These are phyloP conservation scores for Schizothecium vesticola DNA, from an alignment of 495 filamentous ascomycete species.

Conservation along the genomic window DNA sequence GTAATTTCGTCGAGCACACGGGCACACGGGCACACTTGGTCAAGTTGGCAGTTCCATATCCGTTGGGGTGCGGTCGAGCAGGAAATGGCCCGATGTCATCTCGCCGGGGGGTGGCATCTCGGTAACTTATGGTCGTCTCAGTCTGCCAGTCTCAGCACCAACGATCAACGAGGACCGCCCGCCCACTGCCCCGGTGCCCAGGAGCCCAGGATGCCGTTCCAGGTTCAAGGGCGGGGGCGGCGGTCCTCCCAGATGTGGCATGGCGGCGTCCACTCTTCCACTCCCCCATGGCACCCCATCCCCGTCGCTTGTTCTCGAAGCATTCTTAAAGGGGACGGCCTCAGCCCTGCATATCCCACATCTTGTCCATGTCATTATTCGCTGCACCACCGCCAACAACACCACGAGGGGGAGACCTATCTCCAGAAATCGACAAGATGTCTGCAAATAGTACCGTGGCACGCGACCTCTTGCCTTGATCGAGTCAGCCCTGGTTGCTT, in stretches of 20 bases:
- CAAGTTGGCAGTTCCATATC: not conserved
- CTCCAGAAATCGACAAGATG: not conserved
- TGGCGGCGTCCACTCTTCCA: not conserved
- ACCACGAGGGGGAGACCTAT: not conserved
- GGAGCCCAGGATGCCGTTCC: not conserved
- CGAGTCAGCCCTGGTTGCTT: not conserved
- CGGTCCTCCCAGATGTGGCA: constrained; percentile 3
- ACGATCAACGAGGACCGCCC: not conserved
- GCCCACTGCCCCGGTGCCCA: not conserved
- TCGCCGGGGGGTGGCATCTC: constrained; percentile 11
- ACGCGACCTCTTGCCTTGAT: constrained; percentile 12
- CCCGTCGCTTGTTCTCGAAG: constrained; percentile 23
- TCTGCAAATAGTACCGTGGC: constrained; percentile 11
- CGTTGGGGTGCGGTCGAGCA: not conserved
- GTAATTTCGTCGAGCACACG: constrained; percentile 5
- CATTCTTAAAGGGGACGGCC: constrained; percentile 19
- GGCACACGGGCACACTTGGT: not conserved
- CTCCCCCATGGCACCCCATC: not conserved
- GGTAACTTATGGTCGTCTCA: constrained; percentile 14
- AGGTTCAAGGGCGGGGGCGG: constrained; percentile 7
- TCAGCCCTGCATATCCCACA: constrained; percentile 22
- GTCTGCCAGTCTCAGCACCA: not conserved
- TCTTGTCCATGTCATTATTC: constrained; percentile 2
- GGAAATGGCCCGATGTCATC: constrained; percentile 10
- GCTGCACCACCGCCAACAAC: not conserved